Evolutionary conservation across 2,329 filamentous ascomycete genomes (phyloP).

Genomic region (Dryadomyces sulphureus): DNA sequence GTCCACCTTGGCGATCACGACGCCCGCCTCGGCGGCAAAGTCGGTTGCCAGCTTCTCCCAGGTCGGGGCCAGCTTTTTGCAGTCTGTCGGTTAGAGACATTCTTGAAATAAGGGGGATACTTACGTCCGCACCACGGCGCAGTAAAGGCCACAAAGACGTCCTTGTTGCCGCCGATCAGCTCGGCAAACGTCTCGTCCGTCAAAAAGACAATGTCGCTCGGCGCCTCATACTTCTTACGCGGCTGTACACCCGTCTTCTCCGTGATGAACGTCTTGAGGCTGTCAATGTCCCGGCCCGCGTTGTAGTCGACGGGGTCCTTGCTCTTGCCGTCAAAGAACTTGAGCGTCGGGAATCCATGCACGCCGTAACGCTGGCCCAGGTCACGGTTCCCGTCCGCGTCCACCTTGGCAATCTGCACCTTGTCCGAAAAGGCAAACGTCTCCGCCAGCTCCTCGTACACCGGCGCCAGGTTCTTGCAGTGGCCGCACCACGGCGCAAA

Average conservation of each 20-base stretch:
- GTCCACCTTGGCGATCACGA: slow-evolving; percentile 90
- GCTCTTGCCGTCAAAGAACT: slow-evolving; percentile 95
- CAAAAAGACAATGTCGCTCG: slow-evolving; percentile 66
- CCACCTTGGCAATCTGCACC: slow-evolving; percentile 87
- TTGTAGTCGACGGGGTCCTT: slow-evolving; percentile 74
- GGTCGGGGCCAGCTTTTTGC: slow-evolving; percentile 80
- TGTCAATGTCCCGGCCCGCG: slow-evolving; percentile 76
- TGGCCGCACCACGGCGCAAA: slow-evolving; percentile 98
- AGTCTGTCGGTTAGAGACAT: slow-evolving; percentile 46
- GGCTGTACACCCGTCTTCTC: slow-evolving; percentile 78
- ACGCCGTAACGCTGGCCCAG: slow-evolving; percentile 79
- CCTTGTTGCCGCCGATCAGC: slow-evolving; percentile 68
- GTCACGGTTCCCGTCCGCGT: slow-evolving; percentile 76
- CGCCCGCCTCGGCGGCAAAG: slow-evolving; percentile 59
- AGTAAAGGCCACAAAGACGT: slow-evolving; percentile 91
- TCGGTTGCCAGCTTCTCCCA: slow-evolving; percentile 81
- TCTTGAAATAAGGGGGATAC: slow-evolving; percentile 23
- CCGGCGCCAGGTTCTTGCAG: slow-evolving; percentile 92
- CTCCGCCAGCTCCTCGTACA: slow-evolving; percentile 80
- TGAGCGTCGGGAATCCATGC: slow-evolving; percentile 91
- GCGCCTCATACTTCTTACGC: slow-evolving; percentile 58
- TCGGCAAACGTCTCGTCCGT: slow-evolving; percentile 66
- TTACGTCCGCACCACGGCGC: slow-evolving; percentile 97
- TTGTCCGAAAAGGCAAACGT: slow-evolving; percentile 57
- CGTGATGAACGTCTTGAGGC: slow-evolving; percentile 62